phyloP scores from a whole-genome alignment of 176 grass and related monocot species.

The Melocanna baccifera region DNA sequence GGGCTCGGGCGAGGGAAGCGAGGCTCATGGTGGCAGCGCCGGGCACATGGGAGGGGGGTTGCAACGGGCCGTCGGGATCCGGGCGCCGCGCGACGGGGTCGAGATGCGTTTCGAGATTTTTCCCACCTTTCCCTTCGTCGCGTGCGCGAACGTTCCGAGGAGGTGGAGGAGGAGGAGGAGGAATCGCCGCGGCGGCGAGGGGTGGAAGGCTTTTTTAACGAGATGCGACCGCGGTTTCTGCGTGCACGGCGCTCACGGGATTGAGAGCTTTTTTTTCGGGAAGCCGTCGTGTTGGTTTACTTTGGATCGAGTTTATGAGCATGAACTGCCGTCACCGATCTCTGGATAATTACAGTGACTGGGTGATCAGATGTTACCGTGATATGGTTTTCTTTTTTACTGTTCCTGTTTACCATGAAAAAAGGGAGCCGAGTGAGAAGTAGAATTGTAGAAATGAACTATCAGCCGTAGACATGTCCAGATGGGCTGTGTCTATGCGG shows the following conservation, averaged over 20 bases:
- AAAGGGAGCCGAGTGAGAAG: not conserved
- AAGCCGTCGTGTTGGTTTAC: not conserved
- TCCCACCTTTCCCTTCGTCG: not conserved
- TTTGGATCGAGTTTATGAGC: not conserved
- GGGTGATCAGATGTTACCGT: no score
- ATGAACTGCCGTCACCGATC: no score
- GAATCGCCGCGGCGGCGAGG: slow-evolving; percentile 31
- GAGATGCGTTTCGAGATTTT: slow-evolving; percentile 1
- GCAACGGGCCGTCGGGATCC: slow-evolving; percentile 26
- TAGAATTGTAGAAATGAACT: not conserved
- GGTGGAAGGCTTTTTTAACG: not conserved
- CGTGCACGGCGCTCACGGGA: slow-evolving; percentile 37
- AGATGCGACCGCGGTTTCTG: slow-evolving; percentile 18
- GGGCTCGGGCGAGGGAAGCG: slow-evolving; percentile 61
- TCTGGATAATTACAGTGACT: no score
- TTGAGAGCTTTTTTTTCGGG: not conserved
- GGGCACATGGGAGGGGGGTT: slow-evolving; percentile 12
- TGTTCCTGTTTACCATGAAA: not conserved
- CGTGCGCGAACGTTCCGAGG: not conserved
- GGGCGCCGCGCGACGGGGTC: not conserved
- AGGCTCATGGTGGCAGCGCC: slow-evolving; percentile 55
- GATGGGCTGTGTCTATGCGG: no score
- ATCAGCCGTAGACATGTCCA: no score
- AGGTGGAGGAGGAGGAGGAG: not conserved
- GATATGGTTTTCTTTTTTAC: not conserved